These are phyloP conservation scores for Alternaria sp. DNA, from an alignment of 2,329 filamentous ascomycete genomes.

Conservation along the genomic window DNA sequence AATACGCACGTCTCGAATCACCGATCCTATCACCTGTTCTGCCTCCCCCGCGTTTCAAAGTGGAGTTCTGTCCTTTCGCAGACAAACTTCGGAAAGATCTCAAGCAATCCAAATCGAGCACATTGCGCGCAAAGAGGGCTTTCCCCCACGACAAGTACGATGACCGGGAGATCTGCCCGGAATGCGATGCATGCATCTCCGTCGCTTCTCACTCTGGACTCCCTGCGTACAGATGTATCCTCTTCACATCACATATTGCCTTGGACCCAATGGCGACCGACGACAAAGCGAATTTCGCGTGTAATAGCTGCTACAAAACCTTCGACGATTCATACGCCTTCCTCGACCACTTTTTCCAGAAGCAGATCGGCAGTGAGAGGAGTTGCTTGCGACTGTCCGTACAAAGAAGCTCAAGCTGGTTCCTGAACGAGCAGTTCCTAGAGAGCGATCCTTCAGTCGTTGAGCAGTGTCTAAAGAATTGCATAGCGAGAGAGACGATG, in stretches of 20 bases:
- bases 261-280: constrained; percentile 9
- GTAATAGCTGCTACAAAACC: constrained; percentile 47
- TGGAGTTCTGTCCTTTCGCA: constrained; percentile 45
- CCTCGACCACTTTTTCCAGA: constrained; percentile 47
- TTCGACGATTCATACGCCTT: constrained; percentile 48
- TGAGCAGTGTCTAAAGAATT: constrained; percentile 45
- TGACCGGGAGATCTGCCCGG: constrained; percentile 45
- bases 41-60: constrained; percentile 46
- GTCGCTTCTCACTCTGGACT: constrained; percentile 45
- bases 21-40: constrained; percentile 31
- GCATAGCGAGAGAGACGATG: constrained; percentile 40
- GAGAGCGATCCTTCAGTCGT: constrained; percentile 37
- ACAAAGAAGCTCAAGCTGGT: constrained; percentile 21
- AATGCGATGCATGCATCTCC: constrained; percentile 41
- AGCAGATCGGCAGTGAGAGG: constrained; percentile 42
- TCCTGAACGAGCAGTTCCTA: constrained; percentile 27
- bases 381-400: constrained; percentile 34
- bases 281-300: constrained; percentile 42
- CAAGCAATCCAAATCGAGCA: constrained; percentile 24
- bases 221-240: constrained; percentile 38
- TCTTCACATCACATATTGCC: constrained; percentile 43
- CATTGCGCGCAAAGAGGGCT: constrained; percentile 37
- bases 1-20: constrained; percentile 36
- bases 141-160: constrained; percentile 41
- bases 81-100: constrained; percentile 39